Base-by-base conservation (phyloP, 768 basidiomycete species). In the Kwoniella dendrophila region DNA sequence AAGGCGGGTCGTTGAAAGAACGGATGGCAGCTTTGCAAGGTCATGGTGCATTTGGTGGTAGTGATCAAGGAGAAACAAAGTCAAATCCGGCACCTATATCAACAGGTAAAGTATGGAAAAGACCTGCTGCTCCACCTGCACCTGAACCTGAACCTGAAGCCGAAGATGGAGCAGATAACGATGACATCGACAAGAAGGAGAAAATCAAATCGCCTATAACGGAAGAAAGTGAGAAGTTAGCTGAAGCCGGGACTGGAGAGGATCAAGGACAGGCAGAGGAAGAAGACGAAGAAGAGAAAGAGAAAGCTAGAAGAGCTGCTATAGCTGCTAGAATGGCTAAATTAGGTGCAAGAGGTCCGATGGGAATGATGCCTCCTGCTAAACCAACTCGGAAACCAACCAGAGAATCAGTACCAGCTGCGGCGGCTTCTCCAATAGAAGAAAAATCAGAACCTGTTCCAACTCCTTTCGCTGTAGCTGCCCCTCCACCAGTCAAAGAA, bases 1-100 rank as follows among this genome's bases (percentile, higher is more conserved):
- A 86, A 58, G 81, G 81, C 8, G 88, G 86, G 4, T 90, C 90
- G 59, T 80, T 98, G 68, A 93, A 88, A 81, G 95, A 96, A 62
- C 86, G 95, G 36, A 96, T 98, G 92, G 92, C 92, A 30, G 92
- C 92, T 2, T 81, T 97, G 36, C 90, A 92, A 76, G 90, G 89
- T 7, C 86, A 84, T 45, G 89, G 90, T 16, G 91, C 82, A 10
- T 91, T 95, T 72, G 90, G 90, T 16, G 83, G 12, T 6, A 20
- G 41, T 5, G 81, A 1, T 74, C 67, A 26, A 76, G 81, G 20
- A 1, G 73, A 84, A 4, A 79, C 82, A 36, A 69, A 82, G 10
- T 83, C 87, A 1, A 84, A 88, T 1, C 85, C 86, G 59, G 86
- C 87, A 4, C 75, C 82, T 29, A 64, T 66, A 27, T 87, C 88